A percentile compares a stretch with the other conserved stretches of the same genome.
These are phyloP conservation scores for Podila clonocystis DNA, from an alignment of 192 early-diverging fungal genomes.

Conservation along the genomic window DNA sequence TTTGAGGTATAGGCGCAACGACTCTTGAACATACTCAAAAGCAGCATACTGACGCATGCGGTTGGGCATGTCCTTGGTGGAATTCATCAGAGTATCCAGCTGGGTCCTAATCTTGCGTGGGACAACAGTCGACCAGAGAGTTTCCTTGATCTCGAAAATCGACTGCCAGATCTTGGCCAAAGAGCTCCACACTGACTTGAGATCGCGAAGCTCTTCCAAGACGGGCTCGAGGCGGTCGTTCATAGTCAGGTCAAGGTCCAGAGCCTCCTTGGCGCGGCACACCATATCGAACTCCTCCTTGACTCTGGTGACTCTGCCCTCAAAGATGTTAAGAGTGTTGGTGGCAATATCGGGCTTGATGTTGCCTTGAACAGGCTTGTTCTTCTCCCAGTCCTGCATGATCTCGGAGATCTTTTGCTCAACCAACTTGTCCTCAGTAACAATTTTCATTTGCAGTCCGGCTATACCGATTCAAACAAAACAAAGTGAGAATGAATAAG, in stretches of 20 bases:
- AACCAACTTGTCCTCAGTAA: constrained; percentile 90
- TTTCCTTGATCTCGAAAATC: constrained; percentile 88
- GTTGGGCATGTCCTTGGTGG: constrained; percentile 94
- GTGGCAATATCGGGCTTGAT: constrained; percentile 88
- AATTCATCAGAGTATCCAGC: constrained; percentile 82
- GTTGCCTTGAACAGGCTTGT: constrained; percentile 95
- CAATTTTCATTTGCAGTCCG: constrained; percentile 92
- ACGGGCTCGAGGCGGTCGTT: constrained; percentile 84
- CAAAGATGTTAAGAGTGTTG: constrained; percentile 85
- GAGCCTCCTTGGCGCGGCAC: constrained; percentile 91
- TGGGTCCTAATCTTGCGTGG: constrained; percentile 91
- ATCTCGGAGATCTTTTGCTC: constrained; percentile 86
- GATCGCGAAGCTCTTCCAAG: constrained; percentile 90
- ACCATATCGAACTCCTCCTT: constrained; percentile 90
- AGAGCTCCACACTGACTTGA: constrained; percentile 93
- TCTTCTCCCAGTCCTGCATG: constrained; percentile 91
- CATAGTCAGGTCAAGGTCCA: constrained; percentile 81
- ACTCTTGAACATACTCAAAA: constrained; percentile 93
- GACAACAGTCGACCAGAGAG: constrained; percentile 84
- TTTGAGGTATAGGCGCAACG: constrained; percentile 81
- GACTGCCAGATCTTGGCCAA: constrained; percentile 85
- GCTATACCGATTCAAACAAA: constrained; percentile 50
- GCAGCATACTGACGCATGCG: constrained; percentile 98
- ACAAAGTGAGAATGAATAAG: background rate
- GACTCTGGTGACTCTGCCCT: constrained; percentile 80